These are phyloP conservation scores for Lepidium africanum DNA, from an alignment of 345 rosid species.

Conservation along the genomic window DNA sequence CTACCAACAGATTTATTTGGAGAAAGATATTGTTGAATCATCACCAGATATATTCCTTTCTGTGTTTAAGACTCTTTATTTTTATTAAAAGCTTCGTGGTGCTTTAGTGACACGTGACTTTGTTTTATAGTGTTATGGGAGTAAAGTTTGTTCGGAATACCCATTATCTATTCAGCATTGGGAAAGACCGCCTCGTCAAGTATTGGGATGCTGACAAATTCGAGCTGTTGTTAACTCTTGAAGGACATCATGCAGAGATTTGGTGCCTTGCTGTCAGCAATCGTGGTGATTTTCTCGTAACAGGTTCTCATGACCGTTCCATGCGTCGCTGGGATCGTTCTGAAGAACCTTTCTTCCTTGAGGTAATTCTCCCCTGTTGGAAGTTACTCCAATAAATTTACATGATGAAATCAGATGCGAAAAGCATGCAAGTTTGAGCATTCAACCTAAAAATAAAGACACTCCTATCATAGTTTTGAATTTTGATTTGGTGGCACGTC, in stretches of 20 bases:
- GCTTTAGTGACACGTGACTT: constrained; percentile 26
- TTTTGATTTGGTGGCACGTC: background rate
- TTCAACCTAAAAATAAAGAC: background rate
- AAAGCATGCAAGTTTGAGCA: background rate
- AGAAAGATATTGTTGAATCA: background rate
- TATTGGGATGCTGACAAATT: constrained; percentile 99
- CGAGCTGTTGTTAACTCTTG: constrained; percentile 84
- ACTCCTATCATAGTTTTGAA: background rate
- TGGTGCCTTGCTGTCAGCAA: constrained; percentile 87
- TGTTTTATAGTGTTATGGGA: constrained; percentile 73
- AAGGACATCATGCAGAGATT: constrained; percentile 90
- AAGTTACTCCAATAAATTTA: background rate
- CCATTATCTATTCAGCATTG: constrained; percentile 87
- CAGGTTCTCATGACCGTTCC: constrained; percentile 97
- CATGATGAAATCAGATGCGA: background rate
- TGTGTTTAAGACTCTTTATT: background rate
- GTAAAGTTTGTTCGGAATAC: constrained; percentile 85
- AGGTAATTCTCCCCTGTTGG: constrained; percentile 35
- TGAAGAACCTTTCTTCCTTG: constrained; percentile 93
- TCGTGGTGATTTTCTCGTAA: constrained; percentile 89
- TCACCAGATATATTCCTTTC: background rate
- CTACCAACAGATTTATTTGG: background rate
- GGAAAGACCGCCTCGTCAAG: constrained; percentile 85
- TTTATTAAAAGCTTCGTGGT: background rate
- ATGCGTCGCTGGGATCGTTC: constrained; percentile 98